Base-by-base conservation (phyloP, 306 rosid species). In the Senna siamea region DNA sequence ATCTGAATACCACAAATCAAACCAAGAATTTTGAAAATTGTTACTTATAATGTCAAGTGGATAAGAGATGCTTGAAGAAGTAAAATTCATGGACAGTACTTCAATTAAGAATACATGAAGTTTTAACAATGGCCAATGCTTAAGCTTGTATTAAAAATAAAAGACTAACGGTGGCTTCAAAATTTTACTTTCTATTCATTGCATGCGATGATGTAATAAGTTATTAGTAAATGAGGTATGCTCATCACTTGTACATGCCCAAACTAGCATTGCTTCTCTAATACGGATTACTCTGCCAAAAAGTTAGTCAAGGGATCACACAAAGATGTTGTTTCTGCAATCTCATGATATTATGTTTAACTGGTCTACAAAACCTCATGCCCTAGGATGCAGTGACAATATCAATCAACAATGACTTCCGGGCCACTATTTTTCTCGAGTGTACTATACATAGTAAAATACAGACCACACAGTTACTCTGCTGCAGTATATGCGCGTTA, bases 201-300 rank as follows among this genome's bases (percentile, higher is more conserved):
- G 83, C 68, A 60, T 32, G 54, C 55, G 23, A 74, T 34, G 32
- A 23, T 53, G 62, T 66, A 9, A 56, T 37, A 52, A 51, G 46
- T 70, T 61, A 41, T 11, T 10, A 13, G 50, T 61, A 43, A 18
- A 73, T 73, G 62, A 67, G 66, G 37, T 30, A 51, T 51, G 67
- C 44, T 32, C 44, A 32, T 67, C 69, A 41, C 19, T 30, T 26
- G 64, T 12, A 12, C 14, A 9, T 7, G 38, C 50, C 63, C 41
- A 32, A 53, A 80, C 26, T 52, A 52, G 77, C 69, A 69, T 62
- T 44, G 46, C 44, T 40, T 60, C 76, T 40, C 41, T 23, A 41
- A 43, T 60, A 69, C 22, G 54, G 67, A 61, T 34, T 32, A 19
- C 23, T 20, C 57, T 11, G 7, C 43, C 46, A 44, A 51, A 62